Percentiles rank a stretch among this genome's conserved stretches.
Evolutionary conservation across 179 eudicot genomes (phyloP).

Genomic region (Silene noctiflora): DNA sequence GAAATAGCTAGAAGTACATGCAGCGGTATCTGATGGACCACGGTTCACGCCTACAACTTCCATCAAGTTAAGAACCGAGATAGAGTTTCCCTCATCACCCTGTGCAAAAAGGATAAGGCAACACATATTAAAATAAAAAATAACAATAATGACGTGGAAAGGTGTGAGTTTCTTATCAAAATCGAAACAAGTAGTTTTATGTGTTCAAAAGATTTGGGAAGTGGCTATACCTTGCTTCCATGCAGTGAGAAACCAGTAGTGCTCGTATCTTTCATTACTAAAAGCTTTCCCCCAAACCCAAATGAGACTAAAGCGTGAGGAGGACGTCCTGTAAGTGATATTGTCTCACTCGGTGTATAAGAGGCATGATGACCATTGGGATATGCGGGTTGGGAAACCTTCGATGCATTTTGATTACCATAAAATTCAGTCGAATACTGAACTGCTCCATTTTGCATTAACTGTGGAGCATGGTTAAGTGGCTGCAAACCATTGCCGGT

Average conservation of each 20-base stretch:
- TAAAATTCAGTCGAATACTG: constrained; percentile 36
- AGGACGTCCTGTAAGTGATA: constrained; percentile 83
- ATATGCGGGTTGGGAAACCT: constrained; percentile 41
- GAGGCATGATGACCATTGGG: constrained; percentile 39
- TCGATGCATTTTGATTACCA: constrained; percentile 34
- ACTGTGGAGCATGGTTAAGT: constrained; percentile 27
- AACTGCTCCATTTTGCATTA: constrained; percentile 34
- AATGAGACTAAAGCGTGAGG: constrained; percentile 88
- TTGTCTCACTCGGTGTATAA: constrained; percentile 41
- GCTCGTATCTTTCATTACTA: constrained; percentile 57
- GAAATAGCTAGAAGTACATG: constrained; percentile 45
- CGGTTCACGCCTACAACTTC: constrained; percentile 49
- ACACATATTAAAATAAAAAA: neutral
- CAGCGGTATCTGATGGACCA: constrained; percentile 37
- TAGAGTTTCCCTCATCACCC: constrained; percentile 52
- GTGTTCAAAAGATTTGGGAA: neutral
- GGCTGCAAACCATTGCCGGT: constrained; percentile 38
- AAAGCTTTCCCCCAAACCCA: constrained; percentile 92
- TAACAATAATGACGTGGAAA: neutral
- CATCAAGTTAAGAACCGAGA: constrained; percentile 59
- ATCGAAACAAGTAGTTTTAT: neutral
- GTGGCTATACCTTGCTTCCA: constrained; percentile 56
- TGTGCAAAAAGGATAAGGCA: constrained; percentile 24
- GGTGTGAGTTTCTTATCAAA: neutral
- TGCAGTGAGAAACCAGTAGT: constrained; percentile 35